A percentile compares a stretch with the other conserved stretches of the same genome.
Evolutionary conservation across 257 asterid genomes (phyloP).

Genomic region (Linderniella brevidens): DNA sequence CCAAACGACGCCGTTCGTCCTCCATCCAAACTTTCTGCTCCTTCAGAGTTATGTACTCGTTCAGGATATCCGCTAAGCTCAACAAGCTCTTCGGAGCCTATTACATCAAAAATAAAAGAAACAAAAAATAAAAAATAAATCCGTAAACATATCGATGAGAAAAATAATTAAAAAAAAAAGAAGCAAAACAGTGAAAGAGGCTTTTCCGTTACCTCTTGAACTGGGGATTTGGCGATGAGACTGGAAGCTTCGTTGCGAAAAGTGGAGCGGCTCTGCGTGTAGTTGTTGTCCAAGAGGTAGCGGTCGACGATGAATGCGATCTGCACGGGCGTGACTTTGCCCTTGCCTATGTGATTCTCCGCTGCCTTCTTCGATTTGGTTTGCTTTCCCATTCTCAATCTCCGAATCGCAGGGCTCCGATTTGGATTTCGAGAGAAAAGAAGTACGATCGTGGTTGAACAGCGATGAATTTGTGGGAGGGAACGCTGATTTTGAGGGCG

Average conservation of each 20-base stretch:
- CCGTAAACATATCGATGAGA: not conserved
- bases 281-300: conserved; percentile 54
- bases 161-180: not conserved
- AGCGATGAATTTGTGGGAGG: too few relatives aligned
- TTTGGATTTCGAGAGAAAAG: too few relatives aligned
- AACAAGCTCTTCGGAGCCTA: conserved; percentile 79
- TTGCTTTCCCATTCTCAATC: conserved; percentile 42
- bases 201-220: conserved; percentile 35
- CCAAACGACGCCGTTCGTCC: conserved; percentile 58
- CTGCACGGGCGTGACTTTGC: conserved; percentile 74
- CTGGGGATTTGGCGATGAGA: conserved; percentile 62
- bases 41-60: conserved; percentile 71
- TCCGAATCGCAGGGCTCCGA: too few relatives aligned
- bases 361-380: conserved; percentile 37
- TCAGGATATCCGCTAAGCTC: conserved; percentile 70
- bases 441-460: too few relatives aligned
- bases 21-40: conserved; percentile 64
- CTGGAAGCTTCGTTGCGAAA: conserved; percentile 76
- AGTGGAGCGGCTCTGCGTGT: conserved; percentile 31
- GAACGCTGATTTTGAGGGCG: too few relatives aligned
- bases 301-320: conserved; percentile 92
- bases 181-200: not conserved
- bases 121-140: conserved; percentile 3
- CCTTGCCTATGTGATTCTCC: conserved; percentile 36
- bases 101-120: conserved; percentile 1